Evolutionary conservation across 805 yeast species (phyloP), one percentile per base, ranked within the genome.

Genomic region (Wickerhamomyces sydowiorum): DNA sequence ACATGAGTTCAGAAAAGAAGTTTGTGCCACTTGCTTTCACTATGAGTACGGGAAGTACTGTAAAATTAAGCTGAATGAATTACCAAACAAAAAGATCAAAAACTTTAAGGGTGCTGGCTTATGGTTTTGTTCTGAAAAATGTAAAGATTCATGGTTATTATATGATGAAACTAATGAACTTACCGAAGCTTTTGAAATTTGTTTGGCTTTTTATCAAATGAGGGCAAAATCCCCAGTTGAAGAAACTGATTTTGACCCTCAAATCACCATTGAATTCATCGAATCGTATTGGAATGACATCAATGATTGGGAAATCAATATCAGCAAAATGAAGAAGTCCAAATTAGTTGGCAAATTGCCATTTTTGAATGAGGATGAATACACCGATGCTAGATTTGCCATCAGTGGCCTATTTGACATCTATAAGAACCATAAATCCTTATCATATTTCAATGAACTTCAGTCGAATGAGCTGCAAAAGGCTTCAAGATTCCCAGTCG

Each of bases 1-100:
- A 15, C 65, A 70, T 44, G 78, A 77, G 4, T 80, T 78, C 55
- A 70, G 75, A 38, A 80, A 78, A 48, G 87, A 81, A 50, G 83
- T 77, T 2, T 81, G 88, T 54, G 65, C 72, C 7, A 51, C 54
- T 45, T 81, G 88, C 49, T 77, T 69, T 51, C 41, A 48, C 3
- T 81, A 78, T 48, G 66, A 64, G 25, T 55, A 66, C 47, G 82
- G 84, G 0, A 61, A 58, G 27, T 61, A 64, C 31, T 61, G 76
- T 61, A 78, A 74, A 47, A 51, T 59, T 39, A 73, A 65, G 42
- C 48, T 70, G 1, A 37, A 48, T 1, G 38, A 44, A 14, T 47
- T 51, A 0, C 37, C 46, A 10, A 14, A 20, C 5, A 34, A 29
- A 25, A 46, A 46, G 38, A 49, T 41, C 37, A 52, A 49, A 37